Evolutionary conservation across 768 basidiomycete species (phyloP).

Genomic region (Lentinula guzmanii): DNA sequence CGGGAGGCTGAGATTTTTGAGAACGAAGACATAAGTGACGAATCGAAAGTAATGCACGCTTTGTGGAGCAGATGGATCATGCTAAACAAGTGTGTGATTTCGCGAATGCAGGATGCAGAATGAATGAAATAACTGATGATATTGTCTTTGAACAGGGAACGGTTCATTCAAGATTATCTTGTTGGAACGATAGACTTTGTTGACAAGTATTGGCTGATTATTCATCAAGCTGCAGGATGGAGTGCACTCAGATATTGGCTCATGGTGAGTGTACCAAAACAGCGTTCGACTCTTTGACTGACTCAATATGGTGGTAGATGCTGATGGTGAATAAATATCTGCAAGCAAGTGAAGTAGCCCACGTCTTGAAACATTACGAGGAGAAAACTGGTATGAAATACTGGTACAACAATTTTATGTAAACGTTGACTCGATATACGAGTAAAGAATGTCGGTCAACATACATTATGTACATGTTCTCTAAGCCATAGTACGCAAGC

Average conservation of each 20-base stretch:
- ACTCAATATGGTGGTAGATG: constrained; percentile 29
- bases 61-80: constrained; percentile 76
- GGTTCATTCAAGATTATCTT: constrained; percentile 50
- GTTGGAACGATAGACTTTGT: constrained; percentile 51
- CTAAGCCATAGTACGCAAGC: neutral
- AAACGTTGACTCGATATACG: no score
- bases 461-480: neutral
- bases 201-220: constrained; percentile 57
- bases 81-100: constrained; percentile 42
- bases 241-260: constrained; percentile 57
- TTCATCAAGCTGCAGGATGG: constrained; percentile 66
- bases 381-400: constrained; percentile 24
- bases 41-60: constrained; percentile 75
- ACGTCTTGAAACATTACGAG: constrained; percentile 51
- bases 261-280: constrained; percentile 33
- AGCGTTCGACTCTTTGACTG: neutral
- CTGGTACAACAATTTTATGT: neutral
- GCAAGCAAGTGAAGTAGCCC: constrained; percentile 39
- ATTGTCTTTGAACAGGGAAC: constrained; percentile 28
- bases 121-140: neutral
- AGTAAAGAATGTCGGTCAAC: neutral
- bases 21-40: constrained; percentile 62
- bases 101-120: neutral
- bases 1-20: constrained; percentile 75
- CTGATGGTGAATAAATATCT: constrained; percentile 51